Conservation (phyloP, 2,329 filamentous ascomycete genomes). For the Trichophyton simii region DNA sequence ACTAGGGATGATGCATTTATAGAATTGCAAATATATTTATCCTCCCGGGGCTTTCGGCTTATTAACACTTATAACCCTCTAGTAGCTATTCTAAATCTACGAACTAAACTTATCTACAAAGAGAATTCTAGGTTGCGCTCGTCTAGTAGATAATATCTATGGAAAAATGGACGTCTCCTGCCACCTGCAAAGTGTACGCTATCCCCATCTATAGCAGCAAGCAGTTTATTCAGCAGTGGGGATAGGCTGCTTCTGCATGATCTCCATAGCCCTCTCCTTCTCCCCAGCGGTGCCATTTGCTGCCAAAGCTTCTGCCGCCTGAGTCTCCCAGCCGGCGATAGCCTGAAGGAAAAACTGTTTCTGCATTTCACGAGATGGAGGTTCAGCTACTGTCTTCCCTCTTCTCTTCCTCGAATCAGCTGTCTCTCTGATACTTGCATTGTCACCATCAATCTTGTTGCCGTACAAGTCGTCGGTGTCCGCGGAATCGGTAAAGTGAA, state of each 20-base stretch:
- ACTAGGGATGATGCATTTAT: background rate
- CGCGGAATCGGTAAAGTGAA: conserved; percentile 45
- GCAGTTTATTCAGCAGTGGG: background rate
- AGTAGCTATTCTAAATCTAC: too few species aligned
- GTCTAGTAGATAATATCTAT: background rate
- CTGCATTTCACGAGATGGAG: conserved; percentile 26
- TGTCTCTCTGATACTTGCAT: conserved; percentile 33
- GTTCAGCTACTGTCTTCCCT: conserved; percentile 20
- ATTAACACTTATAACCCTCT: too few species aligned
- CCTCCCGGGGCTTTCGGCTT: too few species aligned
- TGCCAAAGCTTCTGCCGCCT: conserved; percentile 8
- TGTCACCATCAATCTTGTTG: conserved; percentile 25
- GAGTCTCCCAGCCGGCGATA: conserved; percentile 33
- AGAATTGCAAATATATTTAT: background rate
- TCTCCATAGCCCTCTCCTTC: conserved; percentile 6
- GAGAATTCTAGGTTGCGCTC: too few species aligned
- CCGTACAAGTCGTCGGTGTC: conserved; percentile 37
- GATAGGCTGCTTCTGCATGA: conserved; percentile 9
- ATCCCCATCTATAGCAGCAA: background rate
- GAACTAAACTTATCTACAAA: too few species aligned
- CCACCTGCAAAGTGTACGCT: background rate
- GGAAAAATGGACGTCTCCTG: too few species aligned
- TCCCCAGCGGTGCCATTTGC: conserved; percentile 4
- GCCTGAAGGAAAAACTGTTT: conserved; percentile 28
- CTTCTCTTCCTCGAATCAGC: conserved; percentile 30